Evolutionary conservation across 371 early-diverging fungal genomes (phyloP).

Genomic region (Quaeritorhiza haematococci): DNA sequence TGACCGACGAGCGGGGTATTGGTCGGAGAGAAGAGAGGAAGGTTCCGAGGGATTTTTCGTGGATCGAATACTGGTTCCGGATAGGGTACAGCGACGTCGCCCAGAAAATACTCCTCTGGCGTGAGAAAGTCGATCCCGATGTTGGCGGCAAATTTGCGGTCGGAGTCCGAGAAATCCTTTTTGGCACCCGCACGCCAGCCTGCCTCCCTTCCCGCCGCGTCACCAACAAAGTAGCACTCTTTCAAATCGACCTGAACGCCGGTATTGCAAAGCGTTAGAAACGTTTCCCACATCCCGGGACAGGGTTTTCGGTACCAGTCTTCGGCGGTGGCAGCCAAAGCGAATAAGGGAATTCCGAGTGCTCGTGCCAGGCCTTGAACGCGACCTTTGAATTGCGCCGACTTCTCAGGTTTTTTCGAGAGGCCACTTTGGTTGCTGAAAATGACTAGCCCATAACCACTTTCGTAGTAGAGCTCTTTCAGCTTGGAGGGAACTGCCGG

Average conservation of each 20-base stretch:
- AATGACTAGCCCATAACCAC: constrained; percentile 72
- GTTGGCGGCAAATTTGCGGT: constrained; percentile 80
- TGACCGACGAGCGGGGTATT: constrained; percentile 6
- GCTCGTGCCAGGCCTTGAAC: constrained; percentile 28
- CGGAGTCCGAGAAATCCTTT: constrained; percentile 76
- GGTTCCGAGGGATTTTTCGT: constrained; percentile 26
- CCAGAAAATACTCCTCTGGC: constrained; percentile 77
- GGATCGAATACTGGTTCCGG: constrained; percentile 57
- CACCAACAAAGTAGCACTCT: constrained; percentile 77
- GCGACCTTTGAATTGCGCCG: constrained; percentile 25
- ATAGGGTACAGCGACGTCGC: constrained; percentile 36
- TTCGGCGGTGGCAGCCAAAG: constrained; percentile 61
- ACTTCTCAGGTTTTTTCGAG: constrained; percentile 15
- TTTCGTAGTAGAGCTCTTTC: constrained; percentile 42
- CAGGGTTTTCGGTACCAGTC: constrained; percentile 79
- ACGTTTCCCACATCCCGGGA: constrained; percentile 77
- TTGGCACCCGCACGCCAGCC: constrained; percentile 8
- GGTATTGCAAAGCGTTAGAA: constrained; percentile 40
- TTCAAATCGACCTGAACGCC: constrained; percentile 42
- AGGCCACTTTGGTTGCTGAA: constrained; percentile 69
- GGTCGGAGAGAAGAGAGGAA: constrained; percentile 12
- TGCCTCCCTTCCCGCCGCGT: constrained; percentile 79
- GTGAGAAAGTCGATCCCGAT: constrained; percentile 66
- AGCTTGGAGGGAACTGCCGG: constrained; percentile 48
- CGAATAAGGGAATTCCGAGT: constrained; percentile 43